These are phyloP conservation scores for Aspergillus novoparasiticus DNA, from an alignment of 2,329 filamentous ascomycete genomes.

Conservation along the genomic window DNA sequence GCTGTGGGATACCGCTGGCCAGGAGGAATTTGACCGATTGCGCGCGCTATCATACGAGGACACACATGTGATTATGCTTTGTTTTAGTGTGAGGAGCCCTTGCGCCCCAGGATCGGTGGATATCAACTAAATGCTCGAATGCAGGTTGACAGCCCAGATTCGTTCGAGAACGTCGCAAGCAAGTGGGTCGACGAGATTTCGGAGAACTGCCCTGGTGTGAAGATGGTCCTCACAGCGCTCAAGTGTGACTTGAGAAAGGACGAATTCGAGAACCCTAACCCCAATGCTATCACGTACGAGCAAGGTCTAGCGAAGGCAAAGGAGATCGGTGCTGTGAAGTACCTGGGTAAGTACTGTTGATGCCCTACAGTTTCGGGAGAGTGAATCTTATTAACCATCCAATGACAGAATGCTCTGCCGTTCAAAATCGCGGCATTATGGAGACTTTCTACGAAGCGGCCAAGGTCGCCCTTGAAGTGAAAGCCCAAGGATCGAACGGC, in stretches of 20 bases:
- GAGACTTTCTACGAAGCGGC: constrained; percentile 98
- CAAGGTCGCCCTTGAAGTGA: constrained; percentile 74
- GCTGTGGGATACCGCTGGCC: constrained; percentile 96
- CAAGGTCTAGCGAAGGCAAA: constrained; percentile 88
- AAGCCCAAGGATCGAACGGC: constrained; percentile 39
- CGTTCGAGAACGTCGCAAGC: constrained; percentile 95
- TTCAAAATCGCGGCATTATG: constrained; percentile 96
- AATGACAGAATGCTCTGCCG: constrained; percentile 86
- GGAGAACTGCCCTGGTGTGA: constrained; percentile 94
- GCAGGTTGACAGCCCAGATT: constrained; percentile 87
- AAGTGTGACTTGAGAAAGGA: constrained; percentile 94
- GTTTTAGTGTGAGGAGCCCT: constrained; percentile 70
- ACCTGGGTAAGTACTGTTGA: constrained; percentile 64
- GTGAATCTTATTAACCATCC: background rate
- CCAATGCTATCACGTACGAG: constrained; percentile 76
- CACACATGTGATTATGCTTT: constrained; percentile 98
- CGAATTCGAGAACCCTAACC: constrained; percentile 69
- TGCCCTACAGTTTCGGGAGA: background rate
- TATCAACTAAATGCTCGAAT: background rate
- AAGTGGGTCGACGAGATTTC: constrained; percentile 99
- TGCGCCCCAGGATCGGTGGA: background rate
- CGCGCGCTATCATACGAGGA: constrained; percentile 97
- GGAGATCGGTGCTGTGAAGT: constrained; percentile 87
- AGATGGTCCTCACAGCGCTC: constrained; percentile 89
- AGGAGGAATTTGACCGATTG: constrained; percentile 97